Conservation (phyloP, 1,284 basidiomycete species). For the Sporisorium exsertum region DNA sequence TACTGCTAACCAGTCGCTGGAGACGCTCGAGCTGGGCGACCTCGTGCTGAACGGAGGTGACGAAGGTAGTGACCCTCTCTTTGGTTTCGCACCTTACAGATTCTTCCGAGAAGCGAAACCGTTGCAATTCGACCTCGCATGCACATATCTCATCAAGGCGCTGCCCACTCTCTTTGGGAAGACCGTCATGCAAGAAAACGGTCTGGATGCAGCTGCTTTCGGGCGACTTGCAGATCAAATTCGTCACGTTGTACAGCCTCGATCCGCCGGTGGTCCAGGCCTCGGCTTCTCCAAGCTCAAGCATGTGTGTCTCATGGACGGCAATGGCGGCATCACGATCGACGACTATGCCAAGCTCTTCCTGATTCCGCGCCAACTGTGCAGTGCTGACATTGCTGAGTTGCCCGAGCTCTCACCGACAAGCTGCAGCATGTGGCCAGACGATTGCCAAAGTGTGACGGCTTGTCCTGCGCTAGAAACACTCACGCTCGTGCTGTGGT, state of each 20-base stretch:
- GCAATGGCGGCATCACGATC: background rate
- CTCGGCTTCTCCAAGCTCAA: background rate
- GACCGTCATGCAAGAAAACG: background rate
- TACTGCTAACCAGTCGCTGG: no score
- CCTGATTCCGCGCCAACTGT: background rate
- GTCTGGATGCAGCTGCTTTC: background rate
- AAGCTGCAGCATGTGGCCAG: background rate
- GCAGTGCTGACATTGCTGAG: background rate
- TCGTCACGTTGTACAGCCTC: background rate
- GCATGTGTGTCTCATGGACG: background rate
- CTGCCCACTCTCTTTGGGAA: no score
- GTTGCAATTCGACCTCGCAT: no score
- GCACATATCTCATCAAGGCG: no score
- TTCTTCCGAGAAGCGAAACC: no score
- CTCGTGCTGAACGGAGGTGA: no score
- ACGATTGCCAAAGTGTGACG: background rate
- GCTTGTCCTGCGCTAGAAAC: background rate
- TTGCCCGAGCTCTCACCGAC: background rate
- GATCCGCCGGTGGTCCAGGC: background rate
- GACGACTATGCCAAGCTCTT: slow-evolving; percentile 13
- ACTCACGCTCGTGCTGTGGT: slow-evolving; percentile 12
- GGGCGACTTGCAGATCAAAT: background rate
- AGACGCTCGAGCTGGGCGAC: no score
- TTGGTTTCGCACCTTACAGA: no score
- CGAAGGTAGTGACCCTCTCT: no score